Conservation (phyloP, 345 rosid species). For the Acer negundo region DNA sequence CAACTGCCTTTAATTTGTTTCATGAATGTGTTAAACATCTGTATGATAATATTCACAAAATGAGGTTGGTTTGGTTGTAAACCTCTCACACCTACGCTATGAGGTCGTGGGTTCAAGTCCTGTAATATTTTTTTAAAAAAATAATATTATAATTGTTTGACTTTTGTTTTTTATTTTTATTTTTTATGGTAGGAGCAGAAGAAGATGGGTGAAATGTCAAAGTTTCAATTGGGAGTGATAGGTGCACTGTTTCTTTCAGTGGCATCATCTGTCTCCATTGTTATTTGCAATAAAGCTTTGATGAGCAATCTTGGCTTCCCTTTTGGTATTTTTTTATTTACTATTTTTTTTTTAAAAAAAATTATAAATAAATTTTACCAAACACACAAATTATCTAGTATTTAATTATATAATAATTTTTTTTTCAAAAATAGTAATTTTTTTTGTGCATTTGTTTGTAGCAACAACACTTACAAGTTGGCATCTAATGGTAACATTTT, state of each 20-base stretch:
- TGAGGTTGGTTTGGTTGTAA: no score
- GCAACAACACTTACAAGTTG: slow-evolving; percentile 97
- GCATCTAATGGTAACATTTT: slow-evolving; percentile 94
- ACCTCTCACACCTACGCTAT: no score
- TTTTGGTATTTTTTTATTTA: slow-evolving; percentile 56
- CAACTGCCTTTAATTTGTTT: neutral
- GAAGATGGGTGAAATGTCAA: slow-evolving; percentile 85
- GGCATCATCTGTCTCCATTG: slow-evolving; percentile 97
- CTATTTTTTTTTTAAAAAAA: no score
- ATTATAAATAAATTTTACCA: no score
- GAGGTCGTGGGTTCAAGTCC: no score
- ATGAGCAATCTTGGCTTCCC: slow-evolving; percentile 99
- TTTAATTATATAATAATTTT: no score
- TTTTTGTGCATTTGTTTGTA: slow-evolving; percentile 25
- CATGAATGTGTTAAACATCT: no score
- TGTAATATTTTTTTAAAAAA: no score
- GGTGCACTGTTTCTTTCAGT: slow-evolving; percentile 95
- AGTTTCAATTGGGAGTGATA: slow-evolving; percentile 80
- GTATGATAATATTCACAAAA: no score
- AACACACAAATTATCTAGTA: no score
- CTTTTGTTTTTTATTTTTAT: neutral
- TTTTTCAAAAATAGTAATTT: no score
- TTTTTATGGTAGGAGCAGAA: neutral
- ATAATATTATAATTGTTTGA: no score
- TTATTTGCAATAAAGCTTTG: slow-evolving; percentile 99